phyloP scores from a whole-genome alignment of 2,329 filamentous ascomycete species.

The Mariannaea elegans region DNA sequence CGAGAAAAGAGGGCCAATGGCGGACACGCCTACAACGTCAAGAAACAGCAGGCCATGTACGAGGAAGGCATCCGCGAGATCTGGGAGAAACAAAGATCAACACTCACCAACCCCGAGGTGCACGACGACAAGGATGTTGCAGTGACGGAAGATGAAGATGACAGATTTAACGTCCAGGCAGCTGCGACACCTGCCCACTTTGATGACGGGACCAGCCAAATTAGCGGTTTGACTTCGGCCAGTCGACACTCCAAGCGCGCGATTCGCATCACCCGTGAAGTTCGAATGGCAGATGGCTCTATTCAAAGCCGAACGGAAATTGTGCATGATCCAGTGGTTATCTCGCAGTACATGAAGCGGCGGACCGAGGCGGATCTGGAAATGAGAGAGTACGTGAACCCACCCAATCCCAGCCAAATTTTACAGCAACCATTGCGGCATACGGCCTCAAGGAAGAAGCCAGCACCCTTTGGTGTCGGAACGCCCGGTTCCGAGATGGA shows the following conservation, averaged over 20 bases:
- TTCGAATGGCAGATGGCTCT: slow-evolving; percentile 55
- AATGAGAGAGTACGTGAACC: slow-evolving; percentile 72
- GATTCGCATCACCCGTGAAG: slow-evolving; percentile 76
- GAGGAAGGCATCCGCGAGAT: slow-evolving; percentile 91
- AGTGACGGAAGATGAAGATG: slow-evolving; percentile 67
- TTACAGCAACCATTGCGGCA: slow-evolving; percentile 10
- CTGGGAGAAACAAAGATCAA: slow-evolving; percentile 87
- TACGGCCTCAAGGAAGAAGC: slow-evolving; percentile 17
- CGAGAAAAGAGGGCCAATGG: slow-evolving; percentile 89
- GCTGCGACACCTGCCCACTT: slow-evolving; percentile 72
- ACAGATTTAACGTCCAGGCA: slow-evolving; percentile 76
- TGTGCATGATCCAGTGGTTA: slow-evolving; percentile 84
- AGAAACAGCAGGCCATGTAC: slow-evolving; percentile 90
- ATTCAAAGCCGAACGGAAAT: slow-evolving; percentile 72
- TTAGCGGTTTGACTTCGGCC: slow-evolving; percentile 72
- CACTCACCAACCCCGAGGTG: slow-evolving; percentile 76
- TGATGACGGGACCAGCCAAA: slow-evolving; percentile 84
- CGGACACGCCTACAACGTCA: slow-evolving; percentile 97
- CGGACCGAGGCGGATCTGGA: slow-evolving; percentile 76
- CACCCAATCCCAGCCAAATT: slow-evolving; percentile 18
- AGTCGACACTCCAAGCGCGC: slow-evolving; percentile 75
- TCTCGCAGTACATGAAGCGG: slow-evolving; percentile 85
- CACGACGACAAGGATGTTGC: slow-evolving; percentile 70
- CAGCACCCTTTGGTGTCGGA: slow-evolving; percentile 37
- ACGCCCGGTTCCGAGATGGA: slow-evolving; percentile 43